These are phyloP conservation scores for Hypsizygus ulmarius DNA, from an alignment of 1,284 basidiomycete species.

Conservation along the genomic window DNA sequence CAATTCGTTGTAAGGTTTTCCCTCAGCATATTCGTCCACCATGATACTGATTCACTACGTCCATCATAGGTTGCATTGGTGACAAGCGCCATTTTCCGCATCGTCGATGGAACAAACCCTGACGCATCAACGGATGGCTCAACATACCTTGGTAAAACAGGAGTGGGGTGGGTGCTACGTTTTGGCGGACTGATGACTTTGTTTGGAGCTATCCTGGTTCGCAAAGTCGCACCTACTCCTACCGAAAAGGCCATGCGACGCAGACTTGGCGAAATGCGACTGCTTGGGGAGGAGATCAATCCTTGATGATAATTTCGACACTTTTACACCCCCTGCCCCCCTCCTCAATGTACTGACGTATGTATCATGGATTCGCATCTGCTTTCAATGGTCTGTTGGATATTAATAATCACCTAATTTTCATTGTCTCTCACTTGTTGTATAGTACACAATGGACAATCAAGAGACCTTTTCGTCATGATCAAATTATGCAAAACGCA, in stretches of 20 bases:
- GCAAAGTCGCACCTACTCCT: constrained; percentile 81
- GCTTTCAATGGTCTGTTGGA: constrained; percentile 1
- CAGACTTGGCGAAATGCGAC: constrained; percentile 75
- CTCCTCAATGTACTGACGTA: too few species aligned
- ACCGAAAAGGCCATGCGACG: constrained; percentile 87
- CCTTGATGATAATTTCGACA: constrained; percentile 33
- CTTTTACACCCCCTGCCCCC: background rate
- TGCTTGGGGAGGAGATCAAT: constrained; percentile 56
- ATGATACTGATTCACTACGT: background rate
- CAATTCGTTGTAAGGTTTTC: constrained; percentile 77
- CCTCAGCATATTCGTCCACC: background rate
- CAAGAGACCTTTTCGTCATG: constrained; percentile 8
- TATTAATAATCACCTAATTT: background rate
- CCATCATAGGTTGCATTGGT: constrained; percentile 76
- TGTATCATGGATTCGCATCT: too few species aligned
- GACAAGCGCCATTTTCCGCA: constrained; percentile 83
- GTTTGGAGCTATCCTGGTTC: constrained; percentile 67
- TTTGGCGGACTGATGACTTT: constrained; percentile 88
- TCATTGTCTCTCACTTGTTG: constrained; percentile 6
- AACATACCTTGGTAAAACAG: constrained; percentile 77
- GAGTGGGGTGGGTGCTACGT: constrained; percentile 90
- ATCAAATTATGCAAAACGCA: constrained; percentile 45
- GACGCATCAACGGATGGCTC: constrained; percentile 41
- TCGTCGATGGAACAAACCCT: constrained; percentile 59
- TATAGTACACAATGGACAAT: constrained; percentile 12